Base-by-base conservation (phyloP, 805 yeast species). In the Yarrowia deformans region DNA sequence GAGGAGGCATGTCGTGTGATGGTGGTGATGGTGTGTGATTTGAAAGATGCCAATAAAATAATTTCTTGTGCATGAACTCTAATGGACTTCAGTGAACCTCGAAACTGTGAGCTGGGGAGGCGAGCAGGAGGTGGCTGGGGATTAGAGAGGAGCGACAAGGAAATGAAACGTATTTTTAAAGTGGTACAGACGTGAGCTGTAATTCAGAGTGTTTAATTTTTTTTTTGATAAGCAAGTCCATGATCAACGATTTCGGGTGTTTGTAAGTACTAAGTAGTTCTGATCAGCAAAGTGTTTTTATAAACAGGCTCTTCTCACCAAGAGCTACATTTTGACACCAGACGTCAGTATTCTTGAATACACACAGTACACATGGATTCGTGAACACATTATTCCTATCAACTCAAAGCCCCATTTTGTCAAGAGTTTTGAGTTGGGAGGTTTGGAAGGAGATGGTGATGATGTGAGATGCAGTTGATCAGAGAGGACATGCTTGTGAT, bases 1-100 rank as follows among this genome's bases (percentile, higher is more conserved):
- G 69, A 23, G 69, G 69, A 23, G 76, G 71, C 76, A 73, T 74
- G 18, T 34, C 14, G 52, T 9, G 50, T 40, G 64, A 10, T 32
- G 16, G 42, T 16, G 29, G 52, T 42, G 50, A 10, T 43, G 50
- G 13, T 32, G 32, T 40, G 29, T 14, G 66, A 42, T n/a, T 45
- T 23, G 29, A 19, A 56, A 42, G 64, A 32, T 39, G 60, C 60
- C 39, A 39, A 43, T 43, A 56, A 56, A 56, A 56, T 43, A 60
- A 60, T 43, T 43, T 42, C 40, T 32, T 32, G 66, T 60, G 66
- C 66, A 60, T 60, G 46, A 60, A 60, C 66, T 32, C 46, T 60
- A 45, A 42, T 35, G 29, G 14, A 58, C 6, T 40, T 40, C 16
- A 14, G 37, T 39, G 13, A 4, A 23, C 29, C 7, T 42, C 14